Percentiles rank a stretch among this genome's conserved stretches.
Evolutionary conservation across 257 asterid genomes (phyloP).

Genomic region (Rauvolfia tetraphylla): DNA sequence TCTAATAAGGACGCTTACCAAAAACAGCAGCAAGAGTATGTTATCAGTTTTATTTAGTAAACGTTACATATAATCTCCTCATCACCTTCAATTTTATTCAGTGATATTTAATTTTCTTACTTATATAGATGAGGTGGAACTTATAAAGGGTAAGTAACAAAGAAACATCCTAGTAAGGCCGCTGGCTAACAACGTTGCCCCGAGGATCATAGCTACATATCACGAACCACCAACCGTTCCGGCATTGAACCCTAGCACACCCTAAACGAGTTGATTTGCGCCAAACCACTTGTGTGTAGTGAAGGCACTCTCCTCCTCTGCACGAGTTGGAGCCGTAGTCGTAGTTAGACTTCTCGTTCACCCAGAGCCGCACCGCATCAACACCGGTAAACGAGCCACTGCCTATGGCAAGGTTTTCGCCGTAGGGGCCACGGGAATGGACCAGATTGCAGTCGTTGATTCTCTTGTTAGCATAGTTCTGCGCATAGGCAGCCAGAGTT

Average conservation of each 20-base stretch:
- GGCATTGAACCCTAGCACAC: slow-evolving; percentile 42
- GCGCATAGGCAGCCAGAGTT: slow-evolving; percentile 39
- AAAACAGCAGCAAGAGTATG: too few species aligned
- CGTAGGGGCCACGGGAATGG: slow-evolving; percentile 37
- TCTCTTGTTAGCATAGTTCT: slow-evolving; percentile 23
- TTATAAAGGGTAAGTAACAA: too few species aligned
- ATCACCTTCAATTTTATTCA: too few species aligned
- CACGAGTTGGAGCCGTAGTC: slow-evolving; percentile 21
- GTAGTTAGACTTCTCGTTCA: slow-evolving; percentile 29
- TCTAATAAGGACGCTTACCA: too few species aligned
- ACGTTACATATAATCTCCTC: too few species aligned
- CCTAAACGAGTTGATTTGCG: slow-evolving; percentile 30
- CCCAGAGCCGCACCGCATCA: slow-evolving; percentile 37
- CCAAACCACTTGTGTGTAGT: slow-evolving; percentile 66
- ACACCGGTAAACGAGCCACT: slow-evolving; percentile 26
- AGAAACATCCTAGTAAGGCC: slow-evolving; percentile 19
- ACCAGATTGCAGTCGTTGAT: slow-evolving; percentile 26
- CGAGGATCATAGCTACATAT: slow-evolving; percentile 38
- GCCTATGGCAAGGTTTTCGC: slow-evolving; percentile 53
- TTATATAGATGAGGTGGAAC: not conserved
- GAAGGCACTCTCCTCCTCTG: slow-evolving; percentile 37
- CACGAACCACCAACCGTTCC: slow-evolving; percentile 27
- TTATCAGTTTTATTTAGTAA: too few species aligned
- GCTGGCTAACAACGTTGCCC: slow-evolving; percentile 15
- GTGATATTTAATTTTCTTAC: too few species aligned